phyloP scores from a whole-genome alignment of 352 stramenopile genomes.

The Phytophthora citricola region DNA sequence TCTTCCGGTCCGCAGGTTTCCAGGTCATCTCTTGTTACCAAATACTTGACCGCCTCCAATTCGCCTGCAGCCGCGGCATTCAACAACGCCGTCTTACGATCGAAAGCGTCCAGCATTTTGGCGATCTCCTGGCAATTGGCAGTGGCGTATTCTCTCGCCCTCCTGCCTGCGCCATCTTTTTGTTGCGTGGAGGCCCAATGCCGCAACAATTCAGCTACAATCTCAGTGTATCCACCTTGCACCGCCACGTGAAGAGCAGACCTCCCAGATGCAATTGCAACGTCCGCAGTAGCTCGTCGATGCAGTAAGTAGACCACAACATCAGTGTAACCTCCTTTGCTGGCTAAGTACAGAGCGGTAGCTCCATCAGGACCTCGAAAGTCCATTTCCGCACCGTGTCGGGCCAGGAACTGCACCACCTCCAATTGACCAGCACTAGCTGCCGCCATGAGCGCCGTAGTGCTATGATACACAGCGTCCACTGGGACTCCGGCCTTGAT shows the following conservation, averaged over 20 bases:
- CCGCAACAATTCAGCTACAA: constrained; percentile 21
- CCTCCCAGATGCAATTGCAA: constrained; percentile 13
- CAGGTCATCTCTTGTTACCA: constrained; percentile 15
- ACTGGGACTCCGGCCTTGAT: constrained; percentile 31
- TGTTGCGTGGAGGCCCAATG: constrained; percentile 28
- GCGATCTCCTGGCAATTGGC: constrained; percentile 17
- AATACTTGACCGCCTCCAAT: constrained; percentile 21
- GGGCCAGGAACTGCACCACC: constrained; percentile 71
- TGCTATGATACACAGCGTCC: constrained; percentile 53
- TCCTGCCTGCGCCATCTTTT: constrained; percentile 19
- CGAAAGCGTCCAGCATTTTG: constrained; percentile 22
- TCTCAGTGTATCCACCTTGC: constrained; percentile 22
- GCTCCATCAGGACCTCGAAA: constrained; percentile 23
- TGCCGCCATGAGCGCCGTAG: constrained; percentile 91
- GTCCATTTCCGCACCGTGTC: constrained; percentile 33
- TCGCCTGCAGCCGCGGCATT: constrained; percentile 16
- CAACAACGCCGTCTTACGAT: constrained; percentile 25
- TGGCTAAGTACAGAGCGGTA: constrained; percentile 26
- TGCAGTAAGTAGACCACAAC: constrained; percentile 28
- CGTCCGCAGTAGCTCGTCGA: constrained; percentile 21
- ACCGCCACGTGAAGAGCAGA: constrained; percentile 31
- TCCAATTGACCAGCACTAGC: constrained; percentile 87
- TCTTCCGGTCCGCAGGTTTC: constrained; percentile 25
- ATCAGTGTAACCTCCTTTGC: constrained; percentile 16
- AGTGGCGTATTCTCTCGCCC: constrained; percentile 25